Evolutionary conservation across 768 basidiomycete species (phyloP), one percentile per base, ranked within the genome.

Genomic region (Rhodotorula toruloides): DNA sequence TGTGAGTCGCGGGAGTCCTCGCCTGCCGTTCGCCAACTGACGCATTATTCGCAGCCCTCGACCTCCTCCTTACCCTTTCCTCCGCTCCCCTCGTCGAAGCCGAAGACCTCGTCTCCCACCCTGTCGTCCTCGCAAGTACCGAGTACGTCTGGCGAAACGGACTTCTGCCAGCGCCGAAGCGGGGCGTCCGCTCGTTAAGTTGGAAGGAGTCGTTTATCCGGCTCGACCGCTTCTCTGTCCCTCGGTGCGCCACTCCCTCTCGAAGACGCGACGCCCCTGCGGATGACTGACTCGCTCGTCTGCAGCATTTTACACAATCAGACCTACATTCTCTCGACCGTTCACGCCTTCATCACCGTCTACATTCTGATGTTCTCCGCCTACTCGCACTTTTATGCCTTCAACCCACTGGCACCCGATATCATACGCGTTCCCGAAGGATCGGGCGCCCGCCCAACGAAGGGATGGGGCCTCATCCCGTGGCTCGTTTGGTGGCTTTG

Each of bases 101-200:
- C 22, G 71, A 72, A 32, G 53, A 65, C 46, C 63, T 72, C 50
- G 63, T 72, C 31, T 68, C 71, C 36, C 71, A 72, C 32, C 71
- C 71, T 2, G 71, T 72, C 60, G 71, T 72, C 3, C 71, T 72
- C 54, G 71, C 71, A 11, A 56, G 49, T 22, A 72, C 71, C 13
- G 71, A 72, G 36, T 72, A 72, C 54, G 67, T 68, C 39, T 72
- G 71, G 71, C 50, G 71, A 5, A 68, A 72, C 54, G 71, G 71
- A 17, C 43, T 71, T 0, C 44, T 72, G 1, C 67, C 71, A 1
- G 44, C 71, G 12, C 67, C 67, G 9, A 21, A 19, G 3, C 40
- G 44, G 16, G 67, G 67, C 0, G 46, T 17, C 9, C 39, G 42
- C 4, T 29, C 60, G 0, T 31, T 72, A 8, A 49, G 47, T 7